Evolutionary conservation across 352 stramenopile species (phyloP).

Genomic region (Blastocystis hominis): DNA sequence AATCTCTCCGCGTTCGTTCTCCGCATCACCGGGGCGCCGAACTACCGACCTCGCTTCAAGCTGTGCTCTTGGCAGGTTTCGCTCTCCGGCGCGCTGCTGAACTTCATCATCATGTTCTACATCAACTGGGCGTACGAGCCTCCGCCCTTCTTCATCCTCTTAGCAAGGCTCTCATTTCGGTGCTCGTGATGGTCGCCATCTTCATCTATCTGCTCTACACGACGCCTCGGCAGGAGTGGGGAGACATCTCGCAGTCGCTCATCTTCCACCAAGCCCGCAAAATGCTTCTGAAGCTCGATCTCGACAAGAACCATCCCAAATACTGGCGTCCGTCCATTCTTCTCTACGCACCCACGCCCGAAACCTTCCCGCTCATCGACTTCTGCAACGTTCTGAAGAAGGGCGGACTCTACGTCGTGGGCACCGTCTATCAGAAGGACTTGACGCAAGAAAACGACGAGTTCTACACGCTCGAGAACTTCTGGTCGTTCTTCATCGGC

Average conservation of each 20-base stretch:
- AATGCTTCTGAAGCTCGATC: conserved; percentile 69
- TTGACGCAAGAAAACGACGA: conserved; percentile 61
- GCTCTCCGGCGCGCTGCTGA: conserved; percentile 66
- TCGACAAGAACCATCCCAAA: conserved; percentile 69
- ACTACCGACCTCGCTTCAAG: conserved; percentile 71
- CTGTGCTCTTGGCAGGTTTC: conserved; percentile 69
- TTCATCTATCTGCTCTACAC: conserved; percentile 71
- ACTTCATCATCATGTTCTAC: conserved; percentile 71
- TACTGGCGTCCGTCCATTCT: conserved; percentile 72
- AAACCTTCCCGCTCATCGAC: conserved; percentile 61
- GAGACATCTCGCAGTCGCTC: conserved; percentile 72
- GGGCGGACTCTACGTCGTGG: conserved; percentile 70
- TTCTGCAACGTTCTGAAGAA: conserved; percentile 74
- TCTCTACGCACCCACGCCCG: conserved; percentile 64
- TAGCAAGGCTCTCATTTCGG: conserved; percentile 65
- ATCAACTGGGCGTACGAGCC: conserved; percentile 61
- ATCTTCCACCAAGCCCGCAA: conserved; percentile 76
- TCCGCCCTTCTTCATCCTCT: neutral
- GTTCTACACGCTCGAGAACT: conserved; percentile 62
- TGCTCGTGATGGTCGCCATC: conserved; percentile 64
- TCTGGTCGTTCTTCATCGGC: conserved; percentile 58
- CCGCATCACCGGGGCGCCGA: conserved; percentile 70
- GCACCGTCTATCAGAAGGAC: conserved; percentile 61
- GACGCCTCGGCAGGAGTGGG: conserved; percentile 65
- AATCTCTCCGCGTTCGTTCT: conserved; percentile 72